phyloP scores from a whole-genome alignment of 1,284 basidiomycete genomes.

The Phellopilus nigrolimitatus region DNA sequence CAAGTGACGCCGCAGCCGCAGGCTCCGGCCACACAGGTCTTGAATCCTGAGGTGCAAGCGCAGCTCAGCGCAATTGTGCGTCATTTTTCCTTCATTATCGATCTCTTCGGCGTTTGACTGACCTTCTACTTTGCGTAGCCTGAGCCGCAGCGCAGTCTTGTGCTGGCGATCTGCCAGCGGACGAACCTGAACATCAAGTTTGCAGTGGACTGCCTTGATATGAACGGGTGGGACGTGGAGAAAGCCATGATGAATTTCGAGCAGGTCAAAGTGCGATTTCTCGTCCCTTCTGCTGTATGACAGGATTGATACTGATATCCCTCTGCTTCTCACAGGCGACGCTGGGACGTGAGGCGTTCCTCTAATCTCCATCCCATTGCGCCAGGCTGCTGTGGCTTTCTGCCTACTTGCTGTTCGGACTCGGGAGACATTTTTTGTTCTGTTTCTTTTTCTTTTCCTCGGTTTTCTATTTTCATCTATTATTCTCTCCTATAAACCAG shows the following conservation, averaged over 20 bases:
- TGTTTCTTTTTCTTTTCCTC: background rate
- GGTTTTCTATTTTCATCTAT: no score
- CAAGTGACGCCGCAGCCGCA: conserved; percentile 21
- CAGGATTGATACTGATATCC: background rate
- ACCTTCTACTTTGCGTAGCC: conserved; percentile 37
- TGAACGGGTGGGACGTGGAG: conserved; percentile 77
- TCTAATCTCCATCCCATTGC: conserved; percentile 1
- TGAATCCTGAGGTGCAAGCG: conserved; percentile 37
- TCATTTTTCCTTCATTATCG: conserved; percentile 25
- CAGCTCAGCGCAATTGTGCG: conserved; percentile 53
- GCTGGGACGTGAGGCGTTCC: conserved; percentile 15
- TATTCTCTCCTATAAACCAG: no score
- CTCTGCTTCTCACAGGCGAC: conserved; percentile 1
- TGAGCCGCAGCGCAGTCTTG: conserved; percentile 60
- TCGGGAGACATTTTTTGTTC: background rate
- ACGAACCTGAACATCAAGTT: conserved; percentile 76
- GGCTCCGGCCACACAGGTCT: conserved; percentile 20
- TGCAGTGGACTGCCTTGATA: conserved; percentile 75
- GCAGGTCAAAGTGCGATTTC: conserved; percentile 63
- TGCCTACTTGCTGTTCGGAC: background rate
- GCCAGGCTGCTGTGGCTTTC: no score
- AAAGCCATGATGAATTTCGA: conserved; percentile 78
- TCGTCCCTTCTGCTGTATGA: background rate
- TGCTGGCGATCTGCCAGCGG: conserved; percentile 61
- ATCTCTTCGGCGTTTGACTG: conserved; percentile 7